Conservation (phyloP, 148 eudicot species). For the Nepenthes mirabilis region DNA sequence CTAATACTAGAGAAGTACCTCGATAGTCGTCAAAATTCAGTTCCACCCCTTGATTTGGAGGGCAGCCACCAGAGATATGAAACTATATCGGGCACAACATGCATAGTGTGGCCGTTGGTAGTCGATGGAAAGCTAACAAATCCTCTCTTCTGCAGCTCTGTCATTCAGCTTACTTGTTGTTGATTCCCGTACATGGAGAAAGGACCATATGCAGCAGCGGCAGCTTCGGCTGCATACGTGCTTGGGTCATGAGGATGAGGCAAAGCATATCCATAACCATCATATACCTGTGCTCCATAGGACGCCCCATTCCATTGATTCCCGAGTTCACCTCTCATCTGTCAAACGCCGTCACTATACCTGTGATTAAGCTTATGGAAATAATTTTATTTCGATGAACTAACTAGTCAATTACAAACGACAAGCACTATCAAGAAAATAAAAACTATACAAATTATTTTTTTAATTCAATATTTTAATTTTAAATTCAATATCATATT, state of each 20-base stretch:
- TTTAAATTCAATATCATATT: background rate
- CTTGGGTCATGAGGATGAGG: slow-evolving; percentile 78
- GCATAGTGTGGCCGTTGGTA: slow-evolving; percentile 17
- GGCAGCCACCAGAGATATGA: slow-evolving; percentile 12
- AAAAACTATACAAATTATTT: too few species aligned
- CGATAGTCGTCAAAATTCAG: slow-evolving; percentile 54
- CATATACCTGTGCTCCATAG: slow-evolving; percentile 71
- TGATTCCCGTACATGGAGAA: slow-evolving; percentile 72
- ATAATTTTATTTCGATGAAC: too few species aligned
- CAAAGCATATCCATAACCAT: slow-evolving; percentile 64
- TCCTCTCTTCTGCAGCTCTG: background rate
- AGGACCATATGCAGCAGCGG: slow-evolving; percentile 60
- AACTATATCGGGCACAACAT: slow-evolving; percentile 17
- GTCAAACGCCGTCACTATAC: slow-evolving; percentile 3
- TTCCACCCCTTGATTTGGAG: slow-evolving; percentile 42
- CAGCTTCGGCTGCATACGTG: slow-evolving; percentile 35
- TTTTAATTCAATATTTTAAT: background rate
- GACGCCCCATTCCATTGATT: slow-evolving; percentile 74
- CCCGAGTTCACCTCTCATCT: slow-evolving; percentile 65
- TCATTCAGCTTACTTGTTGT: slow-evolving; percentile 65
- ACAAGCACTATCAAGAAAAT: too few species aligned
- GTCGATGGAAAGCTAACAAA: slow-evolving; percentile 5
- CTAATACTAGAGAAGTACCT: background rate
- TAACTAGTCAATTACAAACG: too few species aligned
- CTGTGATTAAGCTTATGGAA: too few species aligned